These are phyloP conservation scores for Carpinus viminea DNA, from an alignment of 306 rosid genomes.

Conservation along the genomic window DNA sequence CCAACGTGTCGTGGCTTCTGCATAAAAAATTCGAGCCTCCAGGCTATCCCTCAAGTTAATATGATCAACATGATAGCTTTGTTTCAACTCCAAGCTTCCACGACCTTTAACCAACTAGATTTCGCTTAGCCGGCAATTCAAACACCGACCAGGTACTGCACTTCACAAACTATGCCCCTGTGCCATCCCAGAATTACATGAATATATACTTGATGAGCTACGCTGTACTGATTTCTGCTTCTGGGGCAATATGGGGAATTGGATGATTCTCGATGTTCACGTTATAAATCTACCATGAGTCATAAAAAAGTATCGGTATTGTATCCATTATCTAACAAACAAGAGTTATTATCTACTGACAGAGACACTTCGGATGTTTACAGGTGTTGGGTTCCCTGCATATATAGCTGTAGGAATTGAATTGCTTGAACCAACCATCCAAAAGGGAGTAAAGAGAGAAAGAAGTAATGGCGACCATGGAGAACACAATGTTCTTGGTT, in stretches of 20 bases:
- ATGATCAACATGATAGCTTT: conserved; percentile 32
- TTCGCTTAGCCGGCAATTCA: conserved; percentile 48
- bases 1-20: background rate
- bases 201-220: background rate
- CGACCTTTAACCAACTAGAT: conserved; percentile 17
- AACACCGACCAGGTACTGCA: conserved; percentile 3
- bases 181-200: conserved; percentile 13
- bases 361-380: background rate
- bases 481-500: conserved; percentile 48
- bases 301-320: background rate
- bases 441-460: conserved; percentile 4
- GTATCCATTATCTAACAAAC: background rate
- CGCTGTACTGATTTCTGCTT: background rate
- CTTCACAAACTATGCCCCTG: background rate
- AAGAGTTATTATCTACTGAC: conserved; percentile 1
- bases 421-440: conserved; percentile 1
- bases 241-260: background rate
- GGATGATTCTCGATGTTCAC: conserved; percentile 2
- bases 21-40: conserved; percentile 3
- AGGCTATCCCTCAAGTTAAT: background rate
- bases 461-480: conserved; percentile 49
- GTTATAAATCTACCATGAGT: background rate
- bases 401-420: conserved; percentile 8
- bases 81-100: conserved; percentile 55
- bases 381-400: background rate